phyloP scores from a whole-genome alignment of 352 stramenopile species.

The Pythium aquatile region DNA sequence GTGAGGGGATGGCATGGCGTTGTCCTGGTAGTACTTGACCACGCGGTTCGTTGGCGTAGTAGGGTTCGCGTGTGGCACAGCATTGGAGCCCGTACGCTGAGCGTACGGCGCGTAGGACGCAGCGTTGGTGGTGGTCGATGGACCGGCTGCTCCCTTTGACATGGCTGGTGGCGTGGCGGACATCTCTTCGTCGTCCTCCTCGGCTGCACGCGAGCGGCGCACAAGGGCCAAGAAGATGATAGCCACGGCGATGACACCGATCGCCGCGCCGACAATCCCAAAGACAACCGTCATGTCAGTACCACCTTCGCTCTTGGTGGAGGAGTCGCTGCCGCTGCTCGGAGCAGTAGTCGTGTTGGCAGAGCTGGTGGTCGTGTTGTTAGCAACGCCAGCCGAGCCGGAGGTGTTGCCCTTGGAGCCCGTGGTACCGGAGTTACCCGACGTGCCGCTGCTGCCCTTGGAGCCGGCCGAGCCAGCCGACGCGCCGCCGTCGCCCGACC shows the following conservation, averaged over 20 bases:
- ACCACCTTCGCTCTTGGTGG: constrained; percentile 17
- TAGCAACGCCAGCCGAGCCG: constrained; percentile 5
- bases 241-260: constrained; percentile 75
- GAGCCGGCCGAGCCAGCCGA: constrained; percentile 20
- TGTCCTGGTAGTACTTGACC: constrained; percentile 32
- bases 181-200: constrained; percentile 56
- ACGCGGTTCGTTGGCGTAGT: constrained; percentile 27
- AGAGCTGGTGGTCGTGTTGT: constrained; percentile 5
- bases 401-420: constrained; percentile 7
- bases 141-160: constrained; percentile 13
- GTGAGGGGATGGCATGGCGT: constrained; percentile 25
- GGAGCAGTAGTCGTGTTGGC: constrained; percentile 7
- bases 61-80: constrained; percentile 13
- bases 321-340: not conserved
- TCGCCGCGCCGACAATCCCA: constrained; percentile 70
- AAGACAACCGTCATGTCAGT: constrained; percentile 77
- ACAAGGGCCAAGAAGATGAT: constrained; percentile 79
- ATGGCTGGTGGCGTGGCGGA: constrained; percentile 11
- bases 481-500: not conserved
- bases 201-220: constrained; percentile 60
- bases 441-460: not conserved
- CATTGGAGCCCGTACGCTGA: constrained; percentile 4
- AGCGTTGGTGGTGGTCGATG: constrained; percentile 21
- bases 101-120: constrained; percentile 25
- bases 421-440: constrained; percentile 4